Conservation (phyloP, 352 stramenopile species). For the Pythium volutum region DNA sequence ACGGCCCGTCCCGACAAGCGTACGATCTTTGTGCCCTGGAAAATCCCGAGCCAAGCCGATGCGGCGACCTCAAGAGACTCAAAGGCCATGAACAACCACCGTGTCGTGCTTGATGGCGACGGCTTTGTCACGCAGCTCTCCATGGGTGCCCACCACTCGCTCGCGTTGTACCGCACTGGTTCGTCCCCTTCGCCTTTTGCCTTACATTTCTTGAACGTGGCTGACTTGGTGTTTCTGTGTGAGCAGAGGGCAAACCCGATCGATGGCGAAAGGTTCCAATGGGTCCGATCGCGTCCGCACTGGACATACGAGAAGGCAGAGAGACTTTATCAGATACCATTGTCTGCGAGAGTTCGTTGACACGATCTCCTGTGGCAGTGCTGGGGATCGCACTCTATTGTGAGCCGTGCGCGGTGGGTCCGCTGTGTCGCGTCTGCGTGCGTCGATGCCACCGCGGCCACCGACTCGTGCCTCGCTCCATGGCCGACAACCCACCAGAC, state of each 20-base stretch:
- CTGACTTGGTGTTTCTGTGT: not conserved
- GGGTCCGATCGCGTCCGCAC: constrained; percentile 20
- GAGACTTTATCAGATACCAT: constrained; percentile 5
- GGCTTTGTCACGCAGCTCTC: constrained; percentile 57
- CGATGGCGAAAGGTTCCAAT: constrained; percentile 66
- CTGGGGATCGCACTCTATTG: constrained; percentile 52
- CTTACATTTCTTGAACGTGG: not conserved
- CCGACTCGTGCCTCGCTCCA: constrained; percentile 8
- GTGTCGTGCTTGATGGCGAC: constrained; percentile 10
- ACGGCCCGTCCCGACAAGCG: constrained; percentile 36
- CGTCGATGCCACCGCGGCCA: constrained; percentile 52
- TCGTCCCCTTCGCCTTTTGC: constrained; percentile 18
- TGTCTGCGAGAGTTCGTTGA: constrained; percentile 34
- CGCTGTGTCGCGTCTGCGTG: constrained; percentile 50
- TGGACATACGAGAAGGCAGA: constrained; percentile 18
- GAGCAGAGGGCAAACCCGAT: constrained; percentile 40
- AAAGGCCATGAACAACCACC: constrained; percentile 17
- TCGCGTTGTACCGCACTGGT: constrained; percentile 49
- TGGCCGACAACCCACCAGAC: not conserved
- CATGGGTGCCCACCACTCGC: constrained; percentile 45
- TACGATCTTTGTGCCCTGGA: constrained; percentile 67
- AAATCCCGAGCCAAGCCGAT: constrained; percentile 25
- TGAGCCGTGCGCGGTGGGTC: constrained; percentile 35
- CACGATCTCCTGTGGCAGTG: constrained; percentile 9
- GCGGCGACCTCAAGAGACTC: not conserved